A percentile compares a stretch with the other conserved stretches of the same genome.
phyloP scores from a whole-genome alignment of 2,329 filamentous ascomycete species.

The Penicillium fuscoglaucum region DNA sequence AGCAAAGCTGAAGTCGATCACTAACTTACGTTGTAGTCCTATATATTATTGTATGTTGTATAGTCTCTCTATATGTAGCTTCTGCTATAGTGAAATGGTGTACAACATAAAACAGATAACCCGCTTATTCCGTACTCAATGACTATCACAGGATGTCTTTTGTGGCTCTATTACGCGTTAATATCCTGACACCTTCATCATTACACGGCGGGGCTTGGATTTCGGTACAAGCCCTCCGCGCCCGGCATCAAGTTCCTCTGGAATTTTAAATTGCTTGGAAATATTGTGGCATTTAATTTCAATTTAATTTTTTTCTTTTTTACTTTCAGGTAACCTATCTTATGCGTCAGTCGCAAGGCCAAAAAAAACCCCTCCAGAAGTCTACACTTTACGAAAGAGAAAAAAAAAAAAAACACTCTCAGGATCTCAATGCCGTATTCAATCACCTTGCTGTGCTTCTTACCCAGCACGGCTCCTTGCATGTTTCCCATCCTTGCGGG shows the following conservation, averaged over 20 bases:
- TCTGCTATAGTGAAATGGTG: neutral
- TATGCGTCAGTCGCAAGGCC: slow-evolving; percentile 14
- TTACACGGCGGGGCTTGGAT: slow-evolving; percentile 23
- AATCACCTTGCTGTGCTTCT: slow-evolving; percentile 11
- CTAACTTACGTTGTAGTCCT: neutral
- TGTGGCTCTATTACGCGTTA: slow-evolving; percentile 6
- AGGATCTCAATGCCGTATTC: slow-evolving; percentile 4
- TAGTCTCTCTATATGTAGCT: neutral
- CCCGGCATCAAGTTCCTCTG: slow-evolving; percentile 13
- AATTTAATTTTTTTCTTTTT: neutral
- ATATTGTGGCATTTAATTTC: neutral
- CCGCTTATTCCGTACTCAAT: slow-evolving; percentile 7
- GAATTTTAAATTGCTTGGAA: slow-evolving; percentile 1
- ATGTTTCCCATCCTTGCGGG: slow-evolving; percentile 28
- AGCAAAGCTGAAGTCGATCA: slow-evolving; percentile 19
- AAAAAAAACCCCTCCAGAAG: neutral
- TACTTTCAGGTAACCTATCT: slow-evolving; percentile 19
- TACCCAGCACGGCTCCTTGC: slow-evolving; percentile 30
- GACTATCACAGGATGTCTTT: slow-evolving; percentile 1
- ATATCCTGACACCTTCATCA: slow-evolving; percentile 12
- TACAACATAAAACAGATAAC: neutral
- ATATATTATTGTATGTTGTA: neutral
- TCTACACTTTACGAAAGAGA: neutral
- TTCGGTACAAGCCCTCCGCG: slow-evolving; percentile 9
- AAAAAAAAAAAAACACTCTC: neutral